Evolutionary conservation across 2,329 filamentous ascomycete genomes (phyloP), one percentile per base, ranked within the genome.

Genomic region (Alternaria brassicae): DNA sequence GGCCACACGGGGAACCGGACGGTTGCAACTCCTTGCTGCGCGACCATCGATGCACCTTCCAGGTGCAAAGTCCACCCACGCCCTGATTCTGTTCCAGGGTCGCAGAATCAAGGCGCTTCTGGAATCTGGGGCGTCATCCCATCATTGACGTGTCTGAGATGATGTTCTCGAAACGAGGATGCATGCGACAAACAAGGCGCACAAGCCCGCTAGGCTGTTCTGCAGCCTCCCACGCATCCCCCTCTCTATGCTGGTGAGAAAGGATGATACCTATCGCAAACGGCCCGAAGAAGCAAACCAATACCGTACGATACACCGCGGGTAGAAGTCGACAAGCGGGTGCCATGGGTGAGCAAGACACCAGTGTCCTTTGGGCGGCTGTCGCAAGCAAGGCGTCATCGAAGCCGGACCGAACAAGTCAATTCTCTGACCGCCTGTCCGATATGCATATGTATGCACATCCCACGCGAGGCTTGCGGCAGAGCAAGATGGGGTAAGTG

Each of bases 31-130:
- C 71, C 69, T 72, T 74, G 68, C 68, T 65, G 70, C 42, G 48
- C 58, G 54, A 69, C 65, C 65, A 68, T 66, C 66, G 72, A 69
- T 69, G 64, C 66, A 70, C 63, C 61, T 65, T 48, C 2, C 6
- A 49, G 47, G 37, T 53, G 71, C 71, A 72, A 59, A 68, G 69
- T 51, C 58, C 73, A 73, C 68, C 68, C 71, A 75, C 69, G 73
- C 69, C 70, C 64, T 60, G 65, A 65, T 67, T 54, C 60, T 61
- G 59, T 39, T 61, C 28, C 52, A 55, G 45, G 44, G 56, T 48
- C 53, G 30, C 56, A 58, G 40, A 48, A 40, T 39, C 42, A 34
- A 48, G 48, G 58, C 53, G 21, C 50, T 60, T 62, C 65, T 62
- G 61, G 61, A 64, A 58, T 62, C 65, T 62, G 61, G 61, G 65